phyloP scores from a whole-genome alignment of 78 protist genomes.

The Parvularia atlantis region DNA sequence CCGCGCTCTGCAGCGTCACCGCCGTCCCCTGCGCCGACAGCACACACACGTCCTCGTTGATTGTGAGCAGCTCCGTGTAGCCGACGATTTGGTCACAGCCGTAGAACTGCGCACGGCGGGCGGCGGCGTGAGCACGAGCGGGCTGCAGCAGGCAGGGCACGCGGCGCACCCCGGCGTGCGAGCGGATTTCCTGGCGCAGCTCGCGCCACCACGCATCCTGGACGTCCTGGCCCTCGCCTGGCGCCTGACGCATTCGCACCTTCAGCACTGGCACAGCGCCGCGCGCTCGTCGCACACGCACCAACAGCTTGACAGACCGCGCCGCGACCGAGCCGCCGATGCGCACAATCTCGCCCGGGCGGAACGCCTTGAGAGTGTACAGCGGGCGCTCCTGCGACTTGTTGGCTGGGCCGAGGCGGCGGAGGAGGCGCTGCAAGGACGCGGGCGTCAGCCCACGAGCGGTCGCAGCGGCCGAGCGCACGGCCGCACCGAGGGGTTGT shows the following conservation, averaged over 20 bases:
- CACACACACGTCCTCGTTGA: slow-evolving; percentile 38
- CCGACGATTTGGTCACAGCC: slow-evolving; percentile 71
- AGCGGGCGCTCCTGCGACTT: slow-evolving; percentile 20
- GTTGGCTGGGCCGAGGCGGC: no score
- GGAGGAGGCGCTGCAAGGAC: no score
- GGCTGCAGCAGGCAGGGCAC: slow-evolving; percentile 16
- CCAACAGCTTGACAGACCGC: slow-evolving; percentile 19
- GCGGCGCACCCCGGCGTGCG: no score
- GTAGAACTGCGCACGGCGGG: no score
- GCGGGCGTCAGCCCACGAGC: no score
- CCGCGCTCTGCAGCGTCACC: no score
- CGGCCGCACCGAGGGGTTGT: no score
- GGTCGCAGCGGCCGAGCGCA: no score
- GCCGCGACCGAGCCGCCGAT: no score
- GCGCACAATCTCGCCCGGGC: slow-evolving; percentile 15
- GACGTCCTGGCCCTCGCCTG: background rate
- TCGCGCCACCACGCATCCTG: slow-evolving; percentile 86
- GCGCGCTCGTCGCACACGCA: slow-evolving; percentile 16
- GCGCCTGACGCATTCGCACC: background rate
- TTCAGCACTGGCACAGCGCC: background rate
- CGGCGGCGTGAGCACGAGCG: background rate
- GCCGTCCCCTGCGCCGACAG: slow-evolving; percentile 58
- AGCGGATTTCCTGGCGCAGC: slow-evolving; percentile 65
- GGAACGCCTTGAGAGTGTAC: slow-evolving; percentile 33
- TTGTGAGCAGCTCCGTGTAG: slow-evolving; percentile 55